phyloP scores from a whole-genome alignment of 768 basidiomycete genomes.

The Rhizopogon vinicolor region DNA sequence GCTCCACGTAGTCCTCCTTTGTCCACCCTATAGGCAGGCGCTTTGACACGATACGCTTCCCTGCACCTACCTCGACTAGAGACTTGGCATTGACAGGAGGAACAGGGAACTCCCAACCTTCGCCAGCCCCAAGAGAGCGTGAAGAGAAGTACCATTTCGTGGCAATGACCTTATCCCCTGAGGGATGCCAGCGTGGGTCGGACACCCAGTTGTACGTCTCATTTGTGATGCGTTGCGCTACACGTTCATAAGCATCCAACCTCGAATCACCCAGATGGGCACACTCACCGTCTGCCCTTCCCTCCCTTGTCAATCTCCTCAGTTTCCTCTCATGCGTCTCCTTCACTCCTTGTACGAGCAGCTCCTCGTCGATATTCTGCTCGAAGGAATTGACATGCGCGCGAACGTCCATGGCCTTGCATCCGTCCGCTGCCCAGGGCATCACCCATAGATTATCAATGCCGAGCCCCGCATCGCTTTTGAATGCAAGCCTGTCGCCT shows the following conservation, averaged over 20 bases:
- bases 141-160: constrained; percentile 73
- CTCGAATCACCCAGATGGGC: not conserved
- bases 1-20: constrained; percentile 53
- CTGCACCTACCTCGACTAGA: constrained; percentile 35
- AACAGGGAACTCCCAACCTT: constrained; percentile 65
- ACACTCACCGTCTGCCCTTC: constrained; percentile 41
- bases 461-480: constrained; percentile 69
- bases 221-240: constrained; percentile 55
- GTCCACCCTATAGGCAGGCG: constrained; percentile 61
- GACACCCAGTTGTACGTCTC: constrained; percentile 72
- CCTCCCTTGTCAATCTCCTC: constrained; percentile 53
- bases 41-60: constrained; percentile 50
- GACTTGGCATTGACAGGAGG: constrained; percentile 23
- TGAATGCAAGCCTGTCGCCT: constrained; percentile 61
- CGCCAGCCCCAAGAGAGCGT: constrained; percentile 65
- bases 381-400: constrained; percentile 28
- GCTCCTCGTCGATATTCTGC: constrained; percentile 38
- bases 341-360: constrained; percentile 44
- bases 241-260: constrained; percentile 3
- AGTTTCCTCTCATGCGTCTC: constrained; percentile 46
- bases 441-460: constrained; percentile 74
- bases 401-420: constrained; percentile 53
- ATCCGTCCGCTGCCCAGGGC: constrained; percentile 53
- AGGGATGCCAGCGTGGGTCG: constrained; percentile 69
- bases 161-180: constrained; percentile 57